A percentile compares a stretch with the other conserved stretches of the same genome.
phyloP scores from a whole-genome alignment of 306 rosid species.

The Rosa lucieae region DNA sequence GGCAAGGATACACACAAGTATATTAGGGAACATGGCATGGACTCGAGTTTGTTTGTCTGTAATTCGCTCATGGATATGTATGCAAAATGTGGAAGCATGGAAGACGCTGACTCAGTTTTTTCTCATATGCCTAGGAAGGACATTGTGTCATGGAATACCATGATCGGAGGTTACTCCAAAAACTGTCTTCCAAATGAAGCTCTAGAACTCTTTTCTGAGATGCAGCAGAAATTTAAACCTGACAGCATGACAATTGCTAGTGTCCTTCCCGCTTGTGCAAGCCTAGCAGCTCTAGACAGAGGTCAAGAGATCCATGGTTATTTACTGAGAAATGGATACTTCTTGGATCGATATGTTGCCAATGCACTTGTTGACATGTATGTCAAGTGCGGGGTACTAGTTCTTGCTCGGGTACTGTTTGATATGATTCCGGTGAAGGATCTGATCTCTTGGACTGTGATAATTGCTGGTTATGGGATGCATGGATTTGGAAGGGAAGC shows the following conservation, averaged over 20 bases:
- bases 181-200: slow-evolving; percentile 61
- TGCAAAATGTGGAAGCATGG: slow-evolving; percentile 81
- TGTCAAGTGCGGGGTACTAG: slow-evolving; percentile 58
- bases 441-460: slow-evolving; percentile 68
- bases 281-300: slow-evolving; percentile 61
- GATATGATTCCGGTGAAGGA: slow-evolving; percentile 51
- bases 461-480: slow-evolving; percentile 73
- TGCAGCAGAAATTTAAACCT: slow-evolving; percentile 51
- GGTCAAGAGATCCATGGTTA: slow-evolving; percentile 69
- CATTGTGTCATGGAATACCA: slow-evolving; percentile 68
- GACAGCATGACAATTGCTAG: slow-evolving; percentile 51
- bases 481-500: slow-evolving; percentile 74
- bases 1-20: slow-evolving; percentile 60
- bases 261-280: slow-evolving; percentile 73
- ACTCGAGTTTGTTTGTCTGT: slow-evolving; percentile 43
- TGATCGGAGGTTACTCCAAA: slow-evolving; percentile 72
- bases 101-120: slow-evolving; percentile 60
- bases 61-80: slow-evolving; percentile 87
- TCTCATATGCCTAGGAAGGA: slow-evolving; percentile 51
- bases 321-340: slow-evolving; percentile 48
- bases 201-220: slow-evolving; percentile 48
- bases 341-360: slow-evolving; percentile 41
- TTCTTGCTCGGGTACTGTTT: slow-evolving; percentile 50
- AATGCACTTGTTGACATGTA: slow-evolving; percentile 77
- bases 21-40: slow-evolving; percentile 49